Base-by-base conservation (phyloP, 1,284 basidiomycete genomes). In the Fomitopsis schrenkii region DNA sequence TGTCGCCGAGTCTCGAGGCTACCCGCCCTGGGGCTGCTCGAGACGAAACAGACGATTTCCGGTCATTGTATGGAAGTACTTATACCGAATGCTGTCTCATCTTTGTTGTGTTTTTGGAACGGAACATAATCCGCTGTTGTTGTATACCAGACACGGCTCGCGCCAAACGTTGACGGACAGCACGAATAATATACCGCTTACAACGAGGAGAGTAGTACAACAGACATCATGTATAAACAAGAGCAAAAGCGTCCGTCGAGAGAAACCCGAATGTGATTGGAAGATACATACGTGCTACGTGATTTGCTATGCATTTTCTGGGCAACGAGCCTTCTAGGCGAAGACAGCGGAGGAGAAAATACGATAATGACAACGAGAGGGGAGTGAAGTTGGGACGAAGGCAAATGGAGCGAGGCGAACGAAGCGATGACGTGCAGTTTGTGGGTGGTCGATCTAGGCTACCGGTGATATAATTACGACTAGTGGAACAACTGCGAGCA, bases 211-310 rank as follows among this genome's bases (percentile, higher is more conserved):
- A 58, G 22, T 28, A 28, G 58, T 59, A 59, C 52, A 59, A 54
- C 58, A 59, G 28, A 48, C 48, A 28, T 50, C 50, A 59, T 54
- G 58, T 33, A 30, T 55, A 55, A 59, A 59, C 58, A 55, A 59
- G 53, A 54, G 14, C 12, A 40, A 40, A 33, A 17, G 10, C 9
- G 48, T 50, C 48, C 48, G 48, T n/a, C 48, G 15, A 50, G 28
- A 50, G 48, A 30, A 10, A 50, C 35, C 5, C 48, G 48, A 33
- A 50, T 50, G 28, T 15, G 28, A 58, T 58, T 46, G 57, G 19
- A 58, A 45, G 28, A 33, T 50, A 58, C 57, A 48, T 58, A 28
- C 41, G 35, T 58, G 48, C 57, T 48, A 58, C 45, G 48, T 30
- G 17, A 5, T 50, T 50, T 30, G 26, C 26, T 40, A 40, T 40